phyloP scores from a whole-genome alignment of 2,329 filamentous ascomycete species.

The Penicillium nordicum region DNA sequence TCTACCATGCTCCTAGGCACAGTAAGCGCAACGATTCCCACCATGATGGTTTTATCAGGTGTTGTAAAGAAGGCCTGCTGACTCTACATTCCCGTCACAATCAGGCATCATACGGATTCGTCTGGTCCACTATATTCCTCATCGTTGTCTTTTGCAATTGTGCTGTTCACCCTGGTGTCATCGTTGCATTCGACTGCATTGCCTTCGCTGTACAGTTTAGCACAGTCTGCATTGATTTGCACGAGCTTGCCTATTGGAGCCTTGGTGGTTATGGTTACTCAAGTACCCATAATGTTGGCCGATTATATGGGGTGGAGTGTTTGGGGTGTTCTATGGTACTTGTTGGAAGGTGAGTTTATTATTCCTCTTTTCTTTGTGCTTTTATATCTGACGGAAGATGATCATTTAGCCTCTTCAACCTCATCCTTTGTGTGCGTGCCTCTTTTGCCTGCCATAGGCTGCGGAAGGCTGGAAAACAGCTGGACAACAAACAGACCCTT shows the following conservation, averaged over 20 bases:
- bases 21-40: not conserved
- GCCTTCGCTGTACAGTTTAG: slow-evolving; percentile 11
- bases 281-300: not conserved
- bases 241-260: slow-evolving; percentile 10
- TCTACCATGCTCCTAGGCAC: slow-evolving; percentile 11
- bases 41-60: fast-evolving
- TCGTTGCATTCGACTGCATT: slow-evolving; percentile 13
- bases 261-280: slow-evolving; percentile 9
- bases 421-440: slow-evolving; percentile 11
- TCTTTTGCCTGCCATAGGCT: slow-evolving; percentile 11
- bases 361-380: not conserved
- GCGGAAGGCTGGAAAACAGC: slow-evolving; percentile 6
- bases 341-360: slow-evolving; percentile 11
- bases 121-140: slow-evolving; percentile 17
- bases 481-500: not conserved
- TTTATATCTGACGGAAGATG: not conserved
- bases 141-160: slow-evolving; percentile 18
- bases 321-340: slow-evolving; percentile 14
- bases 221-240: slow-evolving; percentile 8
- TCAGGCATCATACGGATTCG: slow-evolving; percentile 12
- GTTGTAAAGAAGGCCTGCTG: not conserved
- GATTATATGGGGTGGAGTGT: slow-evolving; percentile 11
- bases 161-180: slow-evolving; percentile 11
- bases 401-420: slow-evolving; percentile 6
- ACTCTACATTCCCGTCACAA: not conserved